Base-by-base conservation (phyloP, 805 yeast genomes). In the Blastobotrys mokoenaii region DNA sequence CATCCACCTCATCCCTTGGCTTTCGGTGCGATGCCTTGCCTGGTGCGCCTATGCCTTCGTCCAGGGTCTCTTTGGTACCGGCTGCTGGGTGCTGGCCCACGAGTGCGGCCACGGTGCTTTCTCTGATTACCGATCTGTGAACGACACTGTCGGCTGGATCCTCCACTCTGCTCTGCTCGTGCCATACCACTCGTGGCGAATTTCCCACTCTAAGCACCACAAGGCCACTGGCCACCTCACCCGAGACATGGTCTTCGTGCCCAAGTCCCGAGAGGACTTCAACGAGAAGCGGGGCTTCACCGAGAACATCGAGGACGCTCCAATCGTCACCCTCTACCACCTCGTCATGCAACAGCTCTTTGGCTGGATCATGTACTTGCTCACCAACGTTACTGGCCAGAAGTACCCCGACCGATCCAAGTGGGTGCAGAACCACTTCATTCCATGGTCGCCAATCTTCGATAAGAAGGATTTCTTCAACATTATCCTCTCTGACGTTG, bases 31-130 rank as follows among this genome's bases (percentile, higher is more conserved):
- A 51, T 72, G 73, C 47, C 60, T 67, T 6, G 73, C 76, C 40
- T 84, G 93, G 90, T 52, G 70, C 34, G 64, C 60, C 14, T 80
- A 82, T 59, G 63, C 77, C 15, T 58, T 72, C 44, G 59, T 67
- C 38, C 76, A 77, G 55, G 87, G 90, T 25, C 67, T 84, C 45
- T 76, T 82, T 49, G 80, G 80, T 47, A 80, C 88, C 27, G 95
- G 95, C 40, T 44, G 81, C 41, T 85, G 95, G 95, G 82, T 85
- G 41, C 60, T 85, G 67, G 93, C 94, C 44, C 95, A 85, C 65
- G 95, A 85, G 66, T 85, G 95, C 71, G 95, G 95, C 49, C 95
- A 85, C 64, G 82, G 79, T 55, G 95, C 95, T 17, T 86, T 86
- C 65, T 73, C 82, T 34, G 84, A 82, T 57, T 80, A 79, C 60